Percentiles rank a stretch among this genome's conserved stretches.
Conservation (phyloP, 2,329 filamentous ascomycete species). For the Capronia epimyces region DNA sequence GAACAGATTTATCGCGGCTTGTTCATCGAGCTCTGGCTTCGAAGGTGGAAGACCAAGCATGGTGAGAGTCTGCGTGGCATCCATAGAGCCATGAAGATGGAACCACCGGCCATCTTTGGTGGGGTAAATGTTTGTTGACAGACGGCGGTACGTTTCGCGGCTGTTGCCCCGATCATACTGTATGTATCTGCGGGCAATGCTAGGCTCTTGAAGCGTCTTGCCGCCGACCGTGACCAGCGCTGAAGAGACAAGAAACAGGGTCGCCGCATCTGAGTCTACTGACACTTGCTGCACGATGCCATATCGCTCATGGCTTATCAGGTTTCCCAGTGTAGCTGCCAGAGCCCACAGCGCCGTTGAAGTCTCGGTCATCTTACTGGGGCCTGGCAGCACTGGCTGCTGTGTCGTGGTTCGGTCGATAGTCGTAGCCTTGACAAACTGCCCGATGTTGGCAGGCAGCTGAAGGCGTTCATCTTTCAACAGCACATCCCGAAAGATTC, state of each 20-base stretch:
- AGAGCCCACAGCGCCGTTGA: background rate
- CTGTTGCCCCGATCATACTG: background rate
- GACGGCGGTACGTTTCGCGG: slow-evolving; percentile 4
- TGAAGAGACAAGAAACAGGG: slow-evolving; percentile 54
- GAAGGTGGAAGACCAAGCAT: slow-evolving; percentile 35
- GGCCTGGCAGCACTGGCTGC: background rate
- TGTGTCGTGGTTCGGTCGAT: no score
- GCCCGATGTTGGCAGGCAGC: no score
- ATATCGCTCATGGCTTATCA: background rate
- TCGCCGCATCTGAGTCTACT: background rate
- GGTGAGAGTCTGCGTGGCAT: slow-evolving; percentile 41
- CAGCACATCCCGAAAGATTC: no score
- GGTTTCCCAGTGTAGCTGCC: background rate
- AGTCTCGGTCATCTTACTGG: background rate
- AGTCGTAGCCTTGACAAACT: no score
- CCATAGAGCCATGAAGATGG: slow-evolving; percentile 46
- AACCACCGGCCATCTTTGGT: slow-evolving; percentile 45
- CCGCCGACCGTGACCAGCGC: slow-evolving; percentile 49
- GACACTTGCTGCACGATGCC: background rate
- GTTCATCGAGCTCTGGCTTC: slow-evolving; percentile 28
- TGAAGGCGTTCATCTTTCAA: no score
- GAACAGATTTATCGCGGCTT: slow-evolving; percentile 35
- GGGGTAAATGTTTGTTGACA: slow-evolving; percentile 43
- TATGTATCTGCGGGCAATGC: slow-evolving; percentile 34
- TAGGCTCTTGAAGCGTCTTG: slow-evolving; percentile 50